Evolutionary conservation across 208 protist genomes (phyloP).

Genomic region (Perkinsela sp.): DNA sequence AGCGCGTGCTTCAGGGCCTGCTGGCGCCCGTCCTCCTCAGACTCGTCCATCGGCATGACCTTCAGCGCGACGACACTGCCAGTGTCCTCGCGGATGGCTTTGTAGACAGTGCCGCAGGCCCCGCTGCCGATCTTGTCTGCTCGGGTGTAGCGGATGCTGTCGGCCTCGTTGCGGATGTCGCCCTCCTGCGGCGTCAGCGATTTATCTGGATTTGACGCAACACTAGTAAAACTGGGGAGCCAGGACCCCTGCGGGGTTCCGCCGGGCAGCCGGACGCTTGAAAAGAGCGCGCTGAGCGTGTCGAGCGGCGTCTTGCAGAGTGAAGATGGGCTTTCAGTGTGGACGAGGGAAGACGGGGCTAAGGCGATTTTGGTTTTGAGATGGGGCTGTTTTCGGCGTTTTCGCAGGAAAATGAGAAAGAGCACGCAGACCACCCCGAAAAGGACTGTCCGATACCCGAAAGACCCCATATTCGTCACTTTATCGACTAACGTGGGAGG

Average conservation of each 20-base stretch:
- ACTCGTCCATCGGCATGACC: neutral
- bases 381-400: too few species aligned
- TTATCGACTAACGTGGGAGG: too few species aligned
- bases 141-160: neutral
- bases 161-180: neutral
- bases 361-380: too few species aligned
- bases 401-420: too few species aligned
- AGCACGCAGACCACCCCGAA: too few species aligned
- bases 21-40: neutral
- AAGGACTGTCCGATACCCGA: too few species aligned
- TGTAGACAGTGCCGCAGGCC: neutral
- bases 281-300: neutral
- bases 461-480: too few species aligned
- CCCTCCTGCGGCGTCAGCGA: neutral
- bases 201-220: too few species aligned
- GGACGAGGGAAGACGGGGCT: too few species aligned
- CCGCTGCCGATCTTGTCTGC: neutral
- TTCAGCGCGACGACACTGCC: conserved; percentile 2
- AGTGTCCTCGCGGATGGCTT: neutral
- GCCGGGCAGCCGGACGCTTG: neutral
- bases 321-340: too few species aligned
- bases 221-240: too few species aligned
- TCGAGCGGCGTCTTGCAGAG: neutral
- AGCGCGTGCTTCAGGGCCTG: neutral
- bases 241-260: too few species aligned